Base-by-base conservation (phyloP, 257 asterid species). In the Nicotiana knightiana region DNA sequence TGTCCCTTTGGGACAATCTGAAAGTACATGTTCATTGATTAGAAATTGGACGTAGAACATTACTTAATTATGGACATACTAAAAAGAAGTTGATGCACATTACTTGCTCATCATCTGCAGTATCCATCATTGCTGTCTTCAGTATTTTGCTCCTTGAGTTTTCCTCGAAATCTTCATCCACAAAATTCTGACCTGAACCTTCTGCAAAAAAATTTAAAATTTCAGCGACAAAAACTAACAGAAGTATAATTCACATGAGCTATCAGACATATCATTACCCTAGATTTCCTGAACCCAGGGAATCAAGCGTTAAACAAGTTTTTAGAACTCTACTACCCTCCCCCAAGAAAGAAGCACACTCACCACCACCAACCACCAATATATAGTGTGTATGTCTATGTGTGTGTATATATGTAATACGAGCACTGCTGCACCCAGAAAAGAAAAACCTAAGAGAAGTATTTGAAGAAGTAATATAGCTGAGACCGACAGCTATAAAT, bases 161-260 rank as follows among this genome's bases (percentile, higher is more conserved):
- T n/a, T 87, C 68, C 54, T 66, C 58, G 2, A 33, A 55, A 43
- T 68, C 79, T 26, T 84, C 84, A 53, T 87, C 87, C 66, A 26
- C 83, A 83, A 87, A 87, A 53, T 77, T 77, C 57, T 77, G 67
- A 18, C 81, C 81, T 18, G 68, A 77, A 33, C 67, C 81, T 77
- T 57, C 81, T 55, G 68, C 12, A 17, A 21, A 51, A 39, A 9
- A 9, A 9, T 18, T 37, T 9, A 68, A 43, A 37, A 68, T 39
- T 39, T 68, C 77, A 43, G 77, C 39, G 21, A 10, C 77, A 18
- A 68, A 68, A 68, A 68, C 57, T 39, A n/a, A 39, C 18, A 68
- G 77, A 68, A 68, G 33, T 39, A 18, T 18, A n/a, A 18, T 68
- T 68, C 76, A 39, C n/a, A 68, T 68, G 30, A 68, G 57, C 57